phyloP scores from a whole-genome alignment of 2,329 filamentous ascomycete genomes.

The Talaromyces sp. region DNA sequence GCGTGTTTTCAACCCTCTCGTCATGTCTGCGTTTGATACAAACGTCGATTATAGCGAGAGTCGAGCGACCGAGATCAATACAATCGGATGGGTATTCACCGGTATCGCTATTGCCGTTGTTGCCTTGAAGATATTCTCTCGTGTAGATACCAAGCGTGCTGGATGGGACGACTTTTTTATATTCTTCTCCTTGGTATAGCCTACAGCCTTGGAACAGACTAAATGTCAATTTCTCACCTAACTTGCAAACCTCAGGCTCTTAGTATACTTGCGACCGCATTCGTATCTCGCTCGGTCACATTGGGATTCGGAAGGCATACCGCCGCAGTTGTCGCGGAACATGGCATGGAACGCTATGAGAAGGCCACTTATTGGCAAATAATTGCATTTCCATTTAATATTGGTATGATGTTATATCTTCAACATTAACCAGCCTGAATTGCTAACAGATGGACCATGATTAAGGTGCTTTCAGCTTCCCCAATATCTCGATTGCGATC shows the following conservation, averaged over 20 bases:
- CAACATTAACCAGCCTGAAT: not conserved
- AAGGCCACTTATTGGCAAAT: conserved; percentile 29
- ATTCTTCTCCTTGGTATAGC: conserved; percentile 30
- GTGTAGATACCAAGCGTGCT: conserved; percentile 16
- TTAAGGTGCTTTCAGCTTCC: conserved; percentile 30
- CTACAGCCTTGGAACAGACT: no score
- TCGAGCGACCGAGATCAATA: conserved; percentile 21
- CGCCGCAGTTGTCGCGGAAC: conserved; percentile 26
- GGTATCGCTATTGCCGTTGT: conserved; percentile 25
- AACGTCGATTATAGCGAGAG: conserved; percentile 27
- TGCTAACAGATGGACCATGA: not conserved
- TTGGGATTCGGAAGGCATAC: conserved; percentile 32
- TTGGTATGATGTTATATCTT: conserved; percentile 15
- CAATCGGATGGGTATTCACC: conserved; percentile 28
- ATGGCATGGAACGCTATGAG: conserved; percentile 21
- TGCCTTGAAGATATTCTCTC: conserved; percentile 26
- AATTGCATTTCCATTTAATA: conserved; percentile 32
- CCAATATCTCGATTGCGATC: conserved; percentile 12
- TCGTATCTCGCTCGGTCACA: conserved; percentile 28
- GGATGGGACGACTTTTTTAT: conserved; percentile 38
- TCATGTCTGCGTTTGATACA: conserved; percentile 4
- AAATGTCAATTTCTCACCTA: not conserved
- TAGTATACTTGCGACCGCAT: conserved; percentile 29
- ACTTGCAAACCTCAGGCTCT: conserved; percentile 16
- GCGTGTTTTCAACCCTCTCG: not conserved